Base-by-base conservation (phyloP, 2,329 filamentous ascomycete genomes). In the Lachnellula hyalina region DNA sequence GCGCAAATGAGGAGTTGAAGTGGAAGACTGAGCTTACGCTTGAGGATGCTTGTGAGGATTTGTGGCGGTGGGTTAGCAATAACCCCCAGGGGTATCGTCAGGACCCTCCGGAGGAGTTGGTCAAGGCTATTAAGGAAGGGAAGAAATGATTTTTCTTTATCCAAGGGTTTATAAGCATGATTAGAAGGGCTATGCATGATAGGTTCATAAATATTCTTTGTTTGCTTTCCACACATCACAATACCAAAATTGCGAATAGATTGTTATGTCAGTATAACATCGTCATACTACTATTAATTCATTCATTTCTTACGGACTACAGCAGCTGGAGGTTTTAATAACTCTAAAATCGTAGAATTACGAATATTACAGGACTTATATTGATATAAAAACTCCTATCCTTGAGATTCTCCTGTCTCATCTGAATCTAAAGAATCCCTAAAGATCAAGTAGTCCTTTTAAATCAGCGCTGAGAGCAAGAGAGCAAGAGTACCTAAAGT, bases 31-130 rank as follows among this genome's bases (percentile, higher is more conserved):
- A 95, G 76, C 79, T 87, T 55, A 92, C 89, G 19, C 84, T 99
- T 71, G 93, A 97, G 75, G 85, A 96, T 72, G 92, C 93, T 25
- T 99, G 94, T 72, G 84, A 86, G 64, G 91, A 99, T 73, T 79
- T 99, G 62, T 99, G 94, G 94, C 86, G 85, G 68, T 99, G 94
- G 94, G 96, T 95, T 15, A 81, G 87, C 75, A 97, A 96, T 76
- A 97, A 97, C 76, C 94, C 94, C 23, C 85, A 92, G 75, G 94
- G 94, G 21, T 97, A 97, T 77, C 82, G 89, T 63, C 92, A 97
- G 75, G 80, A 91, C 62, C 90, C 93, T n/a, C 93, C 94, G 0
- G 80, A 88, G 62, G 84, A 88, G 73, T 80, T 97, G 66, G 69
- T 96, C 49, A 86, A 87, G 57, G 77, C 76, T 47, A 63, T 85